phyloP scores from a whole-genome alignment of 805 yeast genomes.

The Ogataea allantospora region DNA sequence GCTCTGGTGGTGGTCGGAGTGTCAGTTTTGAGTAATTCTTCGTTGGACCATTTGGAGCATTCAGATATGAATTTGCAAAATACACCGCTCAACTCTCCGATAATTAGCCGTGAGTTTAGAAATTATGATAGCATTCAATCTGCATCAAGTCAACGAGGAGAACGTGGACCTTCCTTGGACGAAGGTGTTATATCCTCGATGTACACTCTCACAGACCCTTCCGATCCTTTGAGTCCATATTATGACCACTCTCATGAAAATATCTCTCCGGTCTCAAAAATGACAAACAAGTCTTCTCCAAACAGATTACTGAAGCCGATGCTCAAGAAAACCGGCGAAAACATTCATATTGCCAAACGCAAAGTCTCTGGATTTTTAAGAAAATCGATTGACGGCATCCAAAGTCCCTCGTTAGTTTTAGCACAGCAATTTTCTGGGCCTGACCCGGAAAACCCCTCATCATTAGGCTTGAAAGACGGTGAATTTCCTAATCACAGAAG shows the following conservation, averaged over 20 bases:
- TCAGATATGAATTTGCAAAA: conserved; percentile 4
- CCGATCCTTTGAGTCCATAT: conserved; percentile 25
- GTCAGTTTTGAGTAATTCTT: conserved; percentile 57
- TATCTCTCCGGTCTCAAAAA: conserved; percentile 11
- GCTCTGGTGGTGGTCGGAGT: conserved; percentile 66
- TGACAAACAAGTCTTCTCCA: conserved; percentile 9
- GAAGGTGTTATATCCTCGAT: conserved; percentile 21
- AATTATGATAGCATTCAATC: conserved; percentile 14
- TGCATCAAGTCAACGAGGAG: conserved; percentile 20
- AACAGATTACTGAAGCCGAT: conserved; percentile 25
- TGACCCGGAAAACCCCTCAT: background rate
- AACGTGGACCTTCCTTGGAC: conserved; percentile 17
- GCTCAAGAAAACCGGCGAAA: conserved; percentile 26
- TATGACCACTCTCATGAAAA: conserved; percentile 17
- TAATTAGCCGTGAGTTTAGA: conserved; percentile 3
- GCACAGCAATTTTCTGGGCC: background rate
- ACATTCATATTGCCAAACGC: conserved; percentile 26
- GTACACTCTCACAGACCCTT: conserved; percentile 21
- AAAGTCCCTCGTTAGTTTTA: conserved; percentile 5
- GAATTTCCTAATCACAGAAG: background rate
- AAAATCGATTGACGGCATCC: conserved; percentile 25
- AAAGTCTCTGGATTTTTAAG: conserved; percentile 29
- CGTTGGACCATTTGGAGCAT: conserved; percentile 4
- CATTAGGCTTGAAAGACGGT: background rate
- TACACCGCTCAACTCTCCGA: conserved; percentile 10